Evolutionary conservation across 2,329 filamentous ascomycete genomes (phyloP).

Genomic region (Aspergillus oerlinghausenensis): DNA sequence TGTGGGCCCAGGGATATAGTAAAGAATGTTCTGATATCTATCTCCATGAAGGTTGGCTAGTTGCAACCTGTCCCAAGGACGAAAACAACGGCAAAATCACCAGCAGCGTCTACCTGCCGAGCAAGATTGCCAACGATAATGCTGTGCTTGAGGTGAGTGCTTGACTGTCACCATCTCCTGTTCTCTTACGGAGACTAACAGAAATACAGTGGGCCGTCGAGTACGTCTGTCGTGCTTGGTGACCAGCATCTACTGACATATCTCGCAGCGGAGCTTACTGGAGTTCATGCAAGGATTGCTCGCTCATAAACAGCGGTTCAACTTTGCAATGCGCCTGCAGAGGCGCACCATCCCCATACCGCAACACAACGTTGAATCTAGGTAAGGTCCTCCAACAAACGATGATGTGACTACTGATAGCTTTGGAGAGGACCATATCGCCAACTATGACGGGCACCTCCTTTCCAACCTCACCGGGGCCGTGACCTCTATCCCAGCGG

Average conservation of each 20-base stretch:
- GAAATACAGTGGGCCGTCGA: neutral
- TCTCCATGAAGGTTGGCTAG: constrained; percentile 5
- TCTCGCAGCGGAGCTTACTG: neutral
- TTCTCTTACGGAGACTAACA: neutral
- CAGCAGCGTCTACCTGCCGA: constrained; percentile 9
- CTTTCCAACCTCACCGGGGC: constrained; percentile 9
- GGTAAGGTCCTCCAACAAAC: neutral
- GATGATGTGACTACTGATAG: neutral
- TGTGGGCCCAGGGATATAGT: neutral
- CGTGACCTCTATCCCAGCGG: neutral
- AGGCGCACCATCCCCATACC: neutral
- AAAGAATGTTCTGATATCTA: constrained; percentile 9
- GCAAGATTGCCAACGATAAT: constrained; percentile 4
- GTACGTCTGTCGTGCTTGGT: neutral
- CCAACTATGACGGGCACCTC: constrained; percentile 12
- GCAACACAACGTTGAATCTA: neutral
- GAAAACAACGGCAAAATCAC: constrained; percentile 2
- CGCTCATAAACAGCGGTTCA: neutral
- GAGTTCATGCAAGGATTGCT: neutral
- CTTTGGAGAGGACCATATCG: constrained; percentile 11
- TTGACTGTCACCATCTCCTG: neutral
- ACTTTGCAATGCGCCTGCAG: neutral
- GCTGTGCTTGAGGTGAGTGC: constrained; percentile 2
- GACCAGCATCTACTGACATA: neutral
- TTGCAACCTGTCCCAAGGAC: constrained; percentile 8